Percentiles rank a stretch among this genome's conserved stretches.
Evolutionary conservation across 345 rosid genomes (phyloP).

Genomic region (Melastoma malabathricum): DNA sequence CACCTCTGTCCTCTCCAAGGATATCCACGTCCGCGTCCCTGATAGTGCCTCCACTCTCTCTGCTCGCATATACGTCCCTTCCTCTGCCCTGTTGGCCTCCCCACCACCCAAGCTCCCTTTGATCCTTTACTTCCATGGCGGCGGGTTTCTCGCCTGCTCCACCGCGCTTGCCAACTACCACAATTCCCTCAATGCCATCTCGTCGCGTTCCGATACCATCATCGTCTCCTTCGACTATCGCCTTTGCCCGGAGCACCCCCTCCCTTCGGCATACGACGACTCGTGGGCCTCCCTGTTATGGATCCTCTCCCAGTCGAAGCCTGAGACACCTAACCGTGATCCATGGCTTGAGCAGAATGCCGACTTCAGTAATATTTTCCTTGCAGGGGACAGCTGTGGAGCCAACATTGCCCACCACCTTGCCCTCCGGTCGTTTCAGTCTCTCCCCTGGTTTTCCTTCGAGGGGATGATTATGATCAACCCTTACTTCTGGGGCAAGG

Average conservation of each 20-base stretch:
- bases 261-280: constrained; percentile 59
- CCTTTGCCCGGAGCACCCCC: constrained; percentile 61
- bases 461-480: constrained; percentile 54
- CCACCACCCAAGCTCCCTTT: constrained; percentile 37
- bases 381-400: constrained; percentile 71
- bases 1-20: constrained; percentile 48
- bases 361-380: constrained; percentile 26
- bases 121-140: constrained; percentile 68
- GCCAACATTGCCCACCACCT: constrained; percentile 62
- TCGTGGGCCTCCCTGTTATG: constrained; percentile 50
- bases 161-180: constrained; percentile 53
- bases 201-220: constrained; percentile 35
- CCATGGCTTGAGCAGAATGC: constrained; percentile 46
- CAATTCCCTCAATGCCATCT: constrained; percentile 40
- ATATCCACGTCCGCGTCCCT: constrained; percentile 34
- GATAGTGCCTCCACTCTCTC: constrained; percentile 37
- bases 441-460: constrained; percentile 5
- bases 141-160: constrained; percentile 57
- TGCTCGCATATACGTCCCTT: constrained; percentile 54
- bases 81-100: constrained; percentile 6
- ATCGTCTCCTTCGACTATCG: constrained; percentile 58
- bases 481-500: constrained; percentile 58
- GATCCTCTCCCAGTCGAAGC: constrained; percentile 8
- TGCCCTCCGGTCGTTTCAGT: constrained; percentile 18
- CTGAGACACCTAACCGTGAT: neutral